A percentile compares a stretch with the other conserved stretches of the same genome.
phyloP scores from a whole-genome alignment of 148 eudicot genomes.

The Vaccinium corymbosum region DNA sequence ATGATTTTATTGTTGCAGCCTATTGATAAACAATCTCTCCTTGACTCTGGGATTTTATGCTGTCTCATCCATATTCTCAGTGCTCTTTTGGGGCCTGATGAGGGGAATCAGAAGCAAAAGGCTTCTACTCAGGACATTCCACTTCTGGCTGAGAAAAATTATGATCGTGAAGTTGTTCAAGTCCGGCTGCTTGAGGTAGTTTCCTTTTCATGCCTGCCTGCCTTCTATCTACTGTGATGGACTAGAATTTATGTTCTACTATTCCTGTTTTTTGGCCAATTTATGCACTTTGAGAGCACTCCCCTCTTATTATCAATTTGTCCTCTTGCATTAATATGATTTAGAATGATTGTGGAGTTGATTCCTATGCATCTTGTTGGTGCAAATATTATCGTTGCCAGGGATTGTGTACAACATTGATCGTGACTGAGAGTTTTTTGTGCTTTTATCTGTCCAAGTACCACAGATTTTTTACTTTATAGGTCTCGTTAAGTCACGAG shows the following conservation, averaged over 20 bases:
- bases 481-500: background rate
- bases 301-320: background rate
- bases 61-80: constrained; percentile 84
- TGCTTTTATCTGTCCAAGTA: background rate
- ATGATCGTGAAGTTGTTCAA: constrained; percentile 33
- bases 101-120: constrained; percentile 33
- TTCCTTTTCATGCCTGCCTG: background rate
- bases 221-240: background rate
- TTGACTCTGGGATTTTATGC: constrained; percentile 95
- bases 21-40: constrained; percentile 90
- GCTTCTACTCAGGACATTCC: constrained; percentile 29
- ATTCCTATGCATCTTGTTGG: constrained; percentile 1
- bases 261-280: background rate
- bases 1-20: constrained; percentile 47
- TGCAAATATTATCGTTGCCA: background rate
- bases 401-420: background rate
- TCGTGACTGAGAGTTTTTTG: background rate
- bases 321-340: constrained; percentile 5
- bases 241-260: background rate
- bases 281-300: background rate
- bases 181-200: constrained; percentile 79
- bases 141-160: constrained; percentile 17
- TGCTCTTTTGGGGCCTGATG: constrained; percentile 75
- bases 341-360: background rate
- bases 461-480: background rate